phyloP scores from a whole-genome alignment of 73 alveolate genomes.

The Urostyla sp. region DNA sequence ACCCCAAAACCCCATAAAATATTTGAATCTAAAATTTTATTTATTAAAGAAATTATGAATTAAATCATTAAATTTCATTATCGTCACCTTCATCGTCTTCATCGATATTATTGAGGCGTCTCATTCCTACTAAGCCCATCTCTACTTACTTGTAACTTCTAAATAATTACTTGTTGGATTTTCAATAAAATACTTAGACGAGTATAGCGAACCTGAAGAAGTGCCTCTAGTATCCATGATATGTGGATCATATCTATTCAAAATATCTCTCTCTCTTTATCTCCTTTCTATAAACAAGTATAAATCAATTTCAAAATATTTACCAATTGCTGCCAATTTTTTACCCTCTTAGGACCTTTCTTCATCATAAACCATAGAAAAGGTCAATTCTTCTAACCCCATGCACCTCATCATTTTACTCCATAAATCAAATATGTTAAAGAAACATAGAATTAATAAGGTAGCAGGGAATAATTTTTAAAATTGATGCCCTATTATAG shows the following conservation, averaged over 20 bases:
- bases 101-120: background rate
- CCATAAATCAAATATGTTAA: slow-evolving; percentile 57
- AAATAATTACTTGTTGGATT: slow-evolving; percentile 46
- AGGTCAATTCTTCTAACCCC: slow-evolving; percentile 60
- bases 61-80: background rate
- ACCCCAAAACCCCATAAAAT: background rate
- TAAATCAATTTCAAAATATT: background rate
- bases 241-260: background rate
- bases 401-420: slow-evolving; percentile 49
- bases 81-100: background rate
- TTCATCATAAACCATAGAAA: slow-evolving; percentile 32
- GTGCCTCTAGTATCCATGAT: background rate
- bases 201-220: slow-evolving; percentile 9
- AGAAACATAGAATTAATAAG: slow-evolving; percentile 24
- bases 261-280: slow-evolving; percentile 51
- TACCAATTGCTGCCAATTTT: slow-evolving; percentile 23
- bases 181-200: slow-evolving; percentile 54
- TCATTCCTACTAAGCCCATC: slow-evolving; percentile 41
- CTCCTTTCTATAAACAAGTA: slow-evolving; percentile 22
- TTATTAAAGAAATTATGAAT: no score
- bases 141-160: slow-evolving; percentile 57
- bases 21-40: no score
- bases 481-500: slow-evolving; percentile 58
- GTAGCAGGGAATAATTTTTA: slow-evolving; percentile 58
- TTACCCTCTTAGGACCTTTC: slow-evolving; percentile 41